Evolutionary conservation across 2,329 filamentous ascomycete species (phyloP).

Genomic region (Paecilomyces sp.): DNA sequence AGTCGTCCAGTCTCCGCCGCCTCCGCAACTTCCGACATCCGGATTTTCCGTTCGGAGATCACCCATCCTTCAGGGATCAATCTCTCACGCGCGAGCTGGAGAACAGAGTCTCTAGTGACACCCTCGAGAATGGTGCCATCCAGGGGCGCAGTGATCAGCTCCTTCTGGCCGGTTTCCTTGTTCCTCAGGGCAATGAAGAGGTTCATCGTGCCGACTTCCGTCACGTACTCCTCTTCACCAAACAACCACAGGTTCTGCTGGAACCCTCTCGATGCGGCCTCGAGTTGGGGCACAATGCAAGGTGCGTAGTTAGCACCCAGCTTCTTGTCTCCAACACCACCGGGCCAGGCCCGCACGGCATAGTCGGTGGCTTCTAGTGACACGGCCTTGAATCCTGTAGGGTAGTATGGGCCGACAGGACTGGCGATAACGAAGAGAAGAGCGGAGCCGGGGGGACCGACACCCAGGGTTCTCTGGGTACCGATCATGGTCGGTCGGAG

Average conservation of each 20-base stretch:
- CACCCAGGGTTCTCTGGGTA: conserved; percentile 87
- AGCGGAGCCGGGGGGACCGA: conserved; percentile 84
- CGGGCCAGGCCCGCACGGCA: conserved; percentile 94
- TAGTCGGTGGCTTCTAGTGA: conserved; percentile 94
- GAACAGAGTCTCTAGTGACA: conserved; percentile 84
- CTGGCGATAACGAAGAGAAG: conserved; percentile 93
- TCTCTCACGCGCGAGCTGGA: conserved; percentile 77
- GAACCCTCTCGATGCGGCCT: conserved; percentile 85
- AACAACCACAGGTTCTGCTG: conserved; percentile 99
- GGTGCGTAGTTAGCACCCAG: conserved; percentile 99
- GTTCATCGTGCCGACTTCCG: conserved; percentile 99
- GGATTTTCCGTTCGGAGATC: conserved; percentile 81
- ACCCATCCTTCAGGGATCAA: conserved; percentile 82
- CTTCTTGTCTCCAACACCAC: conserved; percentile 96
- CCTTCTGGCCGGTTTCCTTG: conserved; percentile 81
- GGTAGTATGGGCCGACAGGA: conserved; percentile 95
- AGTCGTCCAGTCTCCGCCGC: conserved; percentile 78
- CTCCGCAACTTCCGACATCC: conserved; percentile 76
- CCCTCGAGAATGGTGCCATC: conserved; percentile 96
- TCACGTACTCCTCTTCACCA: conserved; percentile 89
- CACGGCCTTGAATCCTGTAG: conserved; percentile 95
- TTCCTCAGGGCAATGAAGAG: conserved; percentile 82
- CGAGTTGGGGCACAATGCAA: conserved; percentile 91
- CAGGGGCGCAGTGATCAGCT: conserved; percentile 88
- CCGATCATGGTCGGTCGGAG: conserved; percentile 95